phyloP scores from a whole-genome alignment of 352 stramenopile genomes.

The Phytophthora sojae region DNA sequence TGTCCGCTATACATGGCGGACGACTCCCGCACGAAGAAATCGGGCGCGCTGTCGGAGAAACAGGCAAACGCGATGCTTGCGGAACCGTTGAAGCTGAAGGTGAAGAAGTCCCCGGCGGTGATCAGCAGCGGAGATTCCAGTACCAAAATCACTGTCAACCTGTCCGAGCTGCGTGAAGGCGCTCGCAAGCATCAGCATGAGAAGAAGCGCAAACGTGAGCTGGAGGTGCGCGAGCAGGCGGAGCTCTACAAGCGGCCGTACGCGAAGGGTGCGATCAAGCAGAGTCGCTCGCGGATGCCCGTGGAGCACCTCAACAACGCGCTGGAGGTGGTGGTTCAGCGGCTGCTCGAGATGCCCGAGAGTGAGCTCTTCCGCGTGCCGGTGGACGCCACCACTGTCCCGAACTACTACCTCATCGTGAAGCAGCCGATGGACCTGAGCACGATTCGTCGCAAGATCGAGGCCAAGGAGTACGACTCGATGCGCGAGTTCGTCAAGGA shows the following conservation, averaged over 20 bases:
- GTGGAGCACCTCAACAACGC: constrained; percentile 77
- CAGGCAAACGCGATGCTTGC: constrained; percentile 40
- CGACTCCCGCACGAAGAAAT: constrained; percentile 53
- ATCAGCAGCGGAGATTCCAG: constrained; percentile 36
- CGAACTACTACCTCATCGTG: constrained; percentile 86
- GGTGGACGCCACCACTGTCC: constrained; percentile 68
- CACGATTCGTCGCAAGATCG: constrained; percentile 73
- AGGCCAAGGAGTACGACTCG: constrained; percentile 74
- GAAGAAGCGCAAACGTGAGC: constrained; percentile 84
- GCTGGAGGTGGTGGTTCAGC: constrained; percentile 68
- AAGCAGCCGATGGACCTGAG: constrained; percentile 88
- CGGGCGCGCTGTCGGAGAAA: constrained; percentile 28
- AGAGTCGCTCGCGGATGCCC: constrained; percentile 79
- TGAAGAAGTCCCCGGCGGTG: constrained; percentile 51
- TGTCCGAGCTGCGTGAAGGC: constrained; percentile 77
- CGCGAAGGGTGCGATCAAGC: constrained; percentile 73
- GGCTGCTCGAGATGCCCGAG: constrained; percentile 79
- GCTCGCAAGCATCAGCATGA: constrained; percentile 77
- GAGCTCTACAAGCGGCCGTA: constrained; percentile 88
- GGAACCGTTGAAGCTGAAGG: constrained; percentile 71
- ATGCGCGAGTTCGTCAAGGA: constrained; percentile 90
- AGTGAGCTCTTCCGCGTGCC: constrained; percentile 78
- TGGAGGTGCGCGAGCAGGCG: constrained; percentile 76
- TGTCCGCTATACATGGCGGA: constrained; percentile 87
- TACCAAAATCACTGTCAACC: constrained; percentile 80